Evolutionary conservation across 2,329 filamentous ascomycete genomes (phyloP), one percentile per base, ranked within the genome.

Genomic region (Exophiala sp.): DNA sequence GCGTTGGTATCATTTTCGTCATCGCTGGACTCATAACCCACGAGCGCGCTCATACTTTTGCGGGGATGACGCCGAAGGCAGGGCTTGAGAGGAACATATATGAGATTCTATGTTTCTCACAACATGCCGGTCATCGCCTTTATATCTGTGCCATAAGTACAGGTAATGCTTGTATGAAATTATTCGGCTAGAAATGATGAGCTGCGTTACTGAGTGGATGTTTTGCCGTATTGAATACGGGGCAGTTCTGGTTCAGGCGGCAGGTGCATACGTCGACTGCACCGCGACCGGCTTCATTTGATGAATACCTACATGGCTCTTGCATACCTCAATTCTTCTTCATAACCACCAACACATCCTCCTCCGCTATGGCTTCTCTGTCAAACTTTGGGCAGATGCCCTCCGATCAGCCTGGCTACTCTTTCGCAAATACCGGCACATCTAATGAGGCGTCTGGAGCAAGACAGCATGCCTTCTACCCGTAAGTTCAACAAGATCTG

Each of bases 391-490:
- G 73, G 50, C 71, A 75, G 65, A 71, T 76, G 62, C 75, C 76
- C 59, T 72, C 73, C 65, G 75, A 78, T 65, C 75, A 74, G 60
- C 75, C 81, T 64, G 77, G 80, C 69, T 84, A 82, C 72, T 84
- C 82, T 60, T 85, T 84, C 75, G 74, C 75, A 60, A 74, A 79
- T 54, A 54, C 70, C 68, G 73, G 74, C 63, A 72, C 73, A 66
- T 71, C 69, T 65, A 66, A 68, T 61, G 70, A 69, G 51, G 73
- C 76, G 55, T 74, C 74, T 57, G 74, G 75, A 66, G 72, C 74
- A 60, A 75, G 78, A 65, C 78, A 94, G 77, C 91, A 95, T 75
- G 84, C 85, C 65, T 96, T 96, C 77, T 91, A 96, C 75, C 91
- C 92, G 91, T 96, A 82, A 68, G 88, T 63, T 45, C 12, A 10